phyloP scores from a whole-genome alignment of 345 rosid genomes.

The Rhizophora mangle region DNA sequence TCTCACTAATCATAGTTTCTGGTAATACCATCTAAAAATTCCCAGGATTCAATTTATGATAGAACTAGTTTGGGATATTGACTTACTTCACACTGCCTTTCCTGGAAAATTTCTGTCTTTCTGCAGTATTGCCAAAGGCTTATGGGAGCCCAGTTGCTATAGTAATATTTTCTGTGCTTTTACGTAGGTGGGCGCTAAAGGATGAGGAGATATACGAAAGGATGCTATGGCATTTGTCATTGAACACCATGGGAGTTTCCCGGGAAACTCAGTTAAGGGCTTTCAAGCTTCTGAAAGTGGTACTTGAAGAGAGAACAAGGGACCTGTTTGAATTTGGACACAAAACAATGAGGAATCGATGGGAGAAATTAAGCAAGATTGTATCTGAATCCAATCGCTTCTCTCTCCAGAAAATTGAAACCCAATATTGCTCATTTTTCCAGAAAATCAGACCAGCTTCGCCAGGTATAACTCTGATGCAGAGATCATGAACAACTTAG shows the following conservation, averaged over 20 bases:
- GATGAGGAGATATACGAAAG: conserved; percentile 50
- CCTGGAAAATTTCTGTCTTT: background rate
- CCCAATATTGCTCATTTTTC: conserved; percentile 46
- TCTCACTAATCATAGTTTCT: no score
- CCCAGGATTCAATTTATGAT: no score
- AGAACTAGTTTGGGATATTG: no score
- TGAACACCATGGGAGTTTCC: conserved; percentile 56
- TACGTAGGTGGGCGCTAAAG: conserved; percentile 57
- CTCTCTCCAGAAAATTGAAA: conserved; percentile 38
- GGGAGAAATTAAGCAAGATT: conserved; percentile 32
- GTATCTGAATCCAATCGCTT: conserved; percentile 49
- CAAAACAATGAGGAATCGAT: conserved; percentile 42
- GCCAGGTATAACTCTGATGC: conserved; percentile 29
- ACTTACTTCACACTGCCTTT: background rate
- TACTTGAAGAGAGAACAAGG: conserved; percentile 27
- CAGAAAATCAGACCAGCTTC: conserved; percentile 33
- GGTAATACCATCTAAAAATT: no score
- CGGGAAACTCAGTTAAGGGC: conserved; percentile 53
- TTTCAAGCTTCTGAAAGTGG: conserved; percentile 47
- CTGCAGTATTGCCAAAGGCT: background rate
- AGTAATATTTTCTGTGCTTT: background rate
- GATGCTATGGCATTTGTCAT: conserved; percentile 11
- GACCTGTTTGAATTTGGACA: conserved; percentile 48
- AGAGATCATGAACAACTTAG: background rate
- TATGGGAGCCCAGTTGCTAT: background rate